These are phyloP conservation scores for Thamnidium elegans DNA, from an alignment of 192 early-diverging fungal genomes.

Conservation along the genomic window DNA sequence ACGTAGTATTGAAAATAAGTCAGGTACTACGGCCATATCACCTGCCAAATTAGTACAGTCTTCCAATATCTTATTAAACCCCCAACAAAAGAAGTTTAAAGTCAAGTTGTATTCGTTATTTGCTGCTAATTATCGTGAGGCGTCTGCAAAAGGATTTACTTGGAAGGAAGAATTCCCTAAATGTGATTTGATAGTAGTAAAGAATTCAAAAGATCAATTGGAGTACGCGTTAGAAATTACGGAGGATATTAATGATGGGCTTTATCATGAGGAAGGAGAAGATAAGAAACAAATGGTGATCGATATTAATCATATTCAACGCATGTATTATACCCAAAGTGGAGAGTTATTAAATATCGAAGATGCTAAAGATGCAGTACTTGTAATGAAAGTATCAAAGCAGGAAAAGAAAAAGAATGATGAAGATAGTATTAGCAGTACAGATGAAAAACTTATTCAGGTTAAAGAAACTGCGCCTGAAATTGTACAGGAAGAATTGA, in stretches of 20 bases:
- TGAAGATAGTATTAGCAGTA: neutral
- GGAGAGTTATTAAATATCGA: constrained; percentile 76
- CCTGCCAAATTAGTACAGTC: constrained; percentile 44
- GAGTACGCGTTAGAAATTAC: neutral
- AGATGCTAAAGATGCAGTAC: constrained; percentile 61
- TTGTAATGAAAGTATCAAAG: constrained; percentile 65
- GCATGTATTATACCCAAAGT: constrained; percentile 72
- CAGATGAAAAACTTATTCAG: neutral
- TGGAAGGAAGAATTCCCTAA: constrained; percentile 82
- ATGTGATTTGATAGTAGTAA: constrained; percentile 33
- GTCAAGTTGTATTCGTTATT: constrained; percentile 70
- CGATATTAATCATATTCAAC: constrained; percentile 42
- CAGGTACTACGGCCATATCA: constrained; percentile 6
- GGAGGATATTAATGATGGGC: constrained; percentile 72
- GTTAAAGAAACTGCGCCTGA: constrained; percentile 23
- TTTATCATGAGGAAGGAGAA: constrained; percentile 68
- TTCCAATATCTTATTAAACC: constrained; percentile 45
- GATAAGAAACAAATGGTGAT: constrained; percentile 29
- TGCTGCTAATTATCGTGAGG: constrained; percentile 57
- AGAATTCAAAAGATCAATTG: neutral
- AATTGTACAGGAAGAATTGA: constrained; percentile 26
- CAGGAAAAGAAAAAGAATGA: constrained; percentile 7
- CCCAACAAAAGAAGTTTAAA: constrained; percentile 33
- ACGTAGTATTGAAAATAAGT: constrained; percentile 25
- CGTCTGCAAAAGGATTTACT: constrained; percentile 64